Conservation (phyloP, 2,329 filamentous ascomycete genomes). For the Sclerotinia borealis region DNA sequence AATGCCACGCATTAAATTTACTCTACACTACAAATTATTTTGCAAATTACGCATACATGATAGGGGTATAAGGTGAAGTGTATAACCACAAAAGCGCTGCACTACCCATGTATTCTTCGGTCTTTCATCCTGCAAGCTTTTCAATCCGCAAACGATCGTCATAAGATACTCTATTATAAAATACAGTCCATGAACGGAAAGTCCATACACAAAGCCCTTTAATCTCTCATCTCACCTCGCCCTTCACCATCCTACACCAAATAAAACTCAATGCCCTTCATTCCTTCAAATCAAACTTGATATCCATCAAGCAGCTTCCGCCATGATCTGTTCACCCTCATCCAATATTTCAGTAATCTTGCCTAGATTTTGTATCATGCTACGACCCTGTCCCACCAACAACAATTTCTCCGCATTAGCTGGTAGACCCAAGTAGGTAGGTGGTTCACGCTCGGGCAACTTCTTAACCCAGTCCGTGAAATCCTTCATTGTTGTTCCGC, state of each 20-base stretch:
- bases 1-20: background rate
- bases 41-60: background rate
- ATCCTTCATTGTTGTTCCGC: slow-evolving; percentile 74
- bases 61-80: background rate
- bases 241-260: background rate
- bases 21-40: background rate
- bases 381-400: slow-evolving; percentile 78
- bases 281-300: background rate
- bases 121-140: background rate
- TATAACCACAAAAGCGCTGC: background rate
- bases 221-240: background rate
- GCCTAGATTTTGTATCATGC: slow-evolving; percentile 76
- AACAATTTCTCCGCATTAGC: slow-evolving; percentile 95
- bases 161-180: background rate
- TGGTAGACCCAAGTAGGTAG: slow-evolving; percentile 87
- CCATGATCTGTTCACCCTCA: slow-evolving; percentile 87
- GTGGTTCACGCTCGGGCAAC: slow-evolving; percentile 90
- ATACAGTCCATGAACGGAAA: background rate
- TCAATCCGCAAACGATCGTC: background rate
- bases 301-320: slow-evolving; percentile 42
- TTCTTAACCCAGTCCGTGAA: slow-evolving; percentile 89
- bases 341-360: slow-evolving; percentile 84
- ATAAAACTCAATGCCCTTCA: background rate
- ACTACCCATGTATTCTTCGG: background rate
- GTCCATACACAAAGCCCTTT: background rate